Evolutionary conservation across 176 grass and related monocot genomes (phyloP).

Genomic region (Aegilops sharonensis): DNA sequence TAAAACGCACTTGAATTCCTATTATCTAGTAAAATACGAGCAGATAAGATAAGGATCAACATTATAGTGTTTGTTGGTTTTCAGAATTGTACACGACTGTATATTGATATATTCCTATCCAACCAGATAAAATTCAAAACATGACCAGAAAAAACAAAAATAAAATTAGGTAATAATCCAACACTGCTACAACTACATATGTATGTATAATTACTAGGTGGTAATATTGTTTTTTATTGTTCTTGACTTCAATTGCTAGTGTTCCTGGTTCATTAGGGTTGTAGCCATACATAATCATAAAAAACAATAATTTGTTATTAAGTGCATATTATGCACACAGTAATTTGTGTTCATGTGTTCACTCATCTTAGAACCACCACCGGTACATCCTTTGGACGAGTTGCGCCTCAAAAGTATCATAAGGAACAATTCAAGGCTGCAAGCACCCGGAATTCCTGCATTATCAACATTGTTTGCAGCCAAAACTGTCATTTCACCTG

Average conservation of each 20-base stretch:
- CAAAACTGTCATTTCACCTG: no score
- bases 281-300: background rate
- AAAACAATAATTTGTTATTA: background rate
- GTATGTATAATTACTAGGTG: no score
- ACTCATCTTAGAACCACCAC: background rate
- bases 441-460: no score
- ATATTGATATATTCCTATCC: background rate
- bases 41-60: slow-evolving; percentile 1
- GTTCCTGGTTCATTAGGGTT: no score
- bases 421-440: no score
- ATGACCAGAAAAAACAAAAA: background rate
- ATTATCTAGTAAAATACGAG: slow-evolving; percentile 27
- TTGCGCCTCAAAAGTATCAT: no score
- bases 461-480: no score
- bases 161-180: no score
- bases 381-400: no score
- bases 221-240: no score
- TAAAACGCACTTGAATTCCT: slow-evolving; percentile 50
- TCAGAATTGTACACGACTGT: background rate
- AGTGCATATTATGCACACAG: background rate
- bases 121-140: slow-evolving; percentile 10
- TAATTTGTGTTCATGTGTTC: background rate
- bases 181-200: no score
- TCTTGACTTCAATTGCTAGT: no score
- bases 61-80: background rate